Evolutionary conservation across 768 basidiomycete species (phyloP).

Genomic region (Clavulina sp.): DNA sequence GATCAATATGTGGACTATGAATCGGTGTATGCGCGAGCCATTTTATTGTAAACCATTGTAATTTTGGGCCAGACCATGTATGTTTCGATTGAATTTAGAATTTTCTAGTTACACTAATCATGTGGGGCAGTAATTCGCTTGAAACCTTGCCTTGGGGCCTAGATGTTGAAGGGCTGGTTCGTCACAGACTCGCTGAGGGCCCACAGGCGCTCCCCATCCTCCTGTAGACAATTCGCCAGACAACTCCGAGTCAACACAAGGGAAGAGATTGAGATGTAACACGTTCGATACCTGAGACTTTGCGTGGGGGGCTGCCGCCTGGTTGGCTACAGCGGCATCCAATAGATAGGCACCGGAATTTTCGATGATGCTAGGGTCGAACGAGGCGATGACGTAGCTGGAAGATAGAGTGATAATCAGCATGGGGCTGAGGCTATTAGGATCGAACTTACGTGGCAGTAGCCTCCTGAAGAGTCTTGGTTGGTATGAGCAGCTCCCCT

Average conservation of each 20-base stretch:
- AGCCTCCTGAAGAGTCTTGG: constrained; percentile 3
- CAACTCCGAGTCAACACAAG: neutral
- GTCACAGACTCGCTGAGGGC: constrained; percentile 1
- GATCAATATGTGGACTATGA: too few relatives aligned
- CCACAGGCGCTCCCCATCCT: neutral
- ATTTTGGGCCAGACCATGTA: too few relatives aligned
- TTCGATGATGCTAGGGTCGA: constrained; percentile 6
- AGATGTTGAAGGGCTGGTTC: too few relatives aligned
- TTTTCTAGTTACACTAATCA: too few relatives aligned
- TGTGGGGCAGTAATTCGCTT: too few relatives aligned
- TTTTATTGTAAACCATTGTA: too few relatives aligned
- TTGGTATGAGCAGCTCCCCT: too few relatives aligned
- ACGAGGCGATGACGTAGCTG: constrained; percentile 10
- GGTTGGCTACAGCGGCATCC: neutral
- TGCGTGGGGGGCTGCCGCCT: neutral
- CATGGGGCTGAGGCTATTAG: neutral
- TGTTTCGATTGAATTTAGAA: too few relatives aligned
- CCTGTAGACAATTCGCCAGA: neutral
- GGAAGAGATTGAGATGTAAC: neutral
- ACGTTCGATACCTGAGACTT: neutral
- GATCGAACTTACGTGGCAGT: constrained; percentile 4
- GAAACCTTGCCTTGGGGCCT: too few relatives aligned
- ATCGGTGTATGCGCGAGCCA: too few relatives aligned
- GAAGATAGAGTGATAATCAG: neutral
- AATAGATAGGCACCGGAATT: constrained; percentile 1